Evolutionary conservation across 2,329 filamentous ascomycete genomes (phyloP), one percentile per base, ranked within the genome.

Genomic region (Fusarium verrucosum): DNA sequence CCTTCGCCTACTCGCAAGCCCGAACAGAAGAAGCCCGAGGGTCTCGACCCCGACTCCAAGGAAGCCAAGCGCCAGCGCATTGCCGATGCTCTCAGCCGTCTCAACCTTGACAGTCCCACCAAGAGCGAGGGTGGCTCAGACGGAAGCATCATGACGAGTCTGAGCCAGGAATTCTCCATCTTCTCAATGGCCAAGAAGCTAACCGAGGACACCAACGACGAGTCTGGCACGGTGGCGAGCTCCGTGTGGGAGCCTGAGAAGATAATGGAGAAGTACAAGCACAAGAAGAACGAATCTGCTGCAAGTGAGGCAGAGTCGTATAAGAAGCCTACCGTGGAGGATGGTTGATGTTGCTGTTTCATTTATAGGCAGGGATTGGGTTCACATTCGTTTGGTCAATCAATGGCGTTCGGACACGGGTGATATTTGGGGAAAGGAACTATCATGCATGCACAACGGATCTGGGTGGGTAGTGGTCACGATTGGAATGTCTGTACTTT

Each of bases 251-350:
- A 58, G 35, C 44, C 43, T 8, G 59, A 72, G 17, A 46, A 26
- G 20, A 32, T 46, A 5, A 62, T 62, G 37, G 17, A 25, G 23
- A 62, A 51, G 41, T 28, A 60, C 4, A 54, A 28, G 17, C 38
- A 56, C 22, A 38, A 49, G 26, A 63, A 58, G n/a, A 28, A 61
- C 4, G 62, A 59, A 16, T 51, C 45, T 20, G 46, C 45, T 20
- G 46, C 32, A 19, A 66, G 65, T 23, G 67, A 72, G 10, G 50
- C 57, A 13, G 65, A 59, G 10, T 40, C 52, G 19, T 72, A 72
- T 46, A 72, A 57, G 58, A 72, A 70, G 40, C 68, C 70, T 13
- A 65, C 66, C 4, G 70, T 72, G 1, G 70, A 72, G 46, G 70
- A 72, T 54, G 19, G 23, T 17, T 40, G 37, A 25, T n/a, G 5